Conservation (phyloP, 23 red algal species). For the Cyanidioschyzon merolae region DNA sequence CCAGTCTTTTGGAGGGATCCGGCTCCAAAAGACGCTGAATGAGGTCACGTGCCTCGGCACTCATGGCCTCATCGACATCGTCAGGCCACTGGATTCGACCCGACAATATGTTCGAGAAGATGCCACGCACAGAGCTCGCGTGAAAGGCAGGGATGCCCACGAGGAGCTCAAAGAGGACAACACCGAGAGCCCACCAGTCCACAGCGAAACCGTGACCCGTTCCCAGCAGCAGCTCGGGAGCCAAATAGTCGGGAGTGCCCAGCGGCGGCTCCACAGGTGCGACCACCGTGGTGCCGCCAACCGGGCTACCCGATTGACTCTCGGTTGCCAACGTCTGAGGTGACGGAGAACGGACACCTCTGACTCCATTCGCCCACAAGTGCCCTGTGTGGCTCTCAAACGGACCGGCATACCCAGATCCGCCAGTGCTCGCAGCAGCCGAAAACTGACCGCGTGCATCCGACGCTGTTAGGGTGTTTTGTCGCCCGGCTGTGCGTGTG, state of each 20-base stretch:
- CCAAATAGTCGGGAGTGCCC: conserved; percentile 23
- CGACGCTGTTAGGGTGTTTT: no score
- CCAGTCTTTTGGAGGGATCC: conserved; percentile 18
- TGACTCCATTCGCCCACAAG: background rate
- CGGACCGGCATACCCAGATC: no score
- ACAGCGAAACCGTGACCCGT: conserved; percentile 15
- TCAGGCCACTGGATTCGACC: conserved; percentile 21
- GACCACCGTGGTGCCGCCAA: background rate
- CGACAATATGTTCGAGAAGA: conserved; percentile 30
- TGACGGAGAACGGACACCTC: background rate
- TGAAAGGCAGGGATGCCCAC: conserved; percentile 34
- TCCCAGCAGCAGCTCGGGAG: conserved; percentile 26
- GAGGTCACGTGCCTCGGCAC: conserved; percentile 15
- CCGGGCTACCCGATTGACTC: background rate
- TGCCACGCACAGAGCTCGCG: conserved; percentile 4
- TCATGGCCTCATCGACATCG: conserved; percentile 15
- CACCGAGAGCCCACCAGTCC: conserved; percentile 38
- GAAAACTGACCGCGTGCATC: no score
- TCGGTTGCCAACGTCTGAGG: background rate
- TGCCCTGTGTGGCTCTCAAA: no score
- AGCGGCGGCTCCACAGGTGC: background rate
- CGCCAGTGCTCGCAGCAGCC: no score
- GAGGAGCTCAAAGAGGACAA: conserved; percentile 27
- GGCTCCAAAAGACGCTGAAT: conserved; percentile 15
- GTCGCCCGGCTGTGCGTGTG: no score